These are phyloP conservation scores for Pichia heedii DNA, from an alignment of 805 yeast genomes.

Conservation along the genomic window DNA sequence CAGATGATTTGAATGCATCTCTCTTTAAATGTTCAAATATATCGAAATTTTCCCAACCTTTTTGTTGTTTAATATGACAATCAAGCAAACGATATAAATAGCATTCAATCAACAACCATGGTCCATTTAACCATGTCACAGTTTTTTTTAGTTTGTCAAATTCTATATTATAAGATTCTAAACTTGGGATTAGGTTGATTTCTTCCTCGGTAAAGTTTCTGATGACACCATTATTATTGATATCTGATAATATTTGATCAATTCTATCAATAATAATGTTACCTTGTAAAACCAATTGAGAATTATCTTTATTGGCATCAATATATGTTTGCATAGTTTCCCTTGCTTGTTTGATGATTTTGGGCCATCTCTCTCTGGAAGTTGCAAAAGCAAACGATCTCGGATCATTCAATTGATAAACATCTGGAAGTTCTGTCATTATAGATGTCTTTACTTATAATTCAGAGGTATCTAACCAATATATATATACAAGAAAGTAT, in stretches of 20 bases:
- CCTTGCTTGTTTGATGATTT: conserved; percentile 59
- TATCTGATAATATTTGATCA: conserved; percentile 33
- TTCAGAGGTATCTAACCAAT: too few species aligned
- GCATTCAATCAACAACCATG: conserved; percentile 88
- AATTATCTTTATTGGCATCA: conserved; percentile 1
- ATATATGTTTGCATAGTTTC: conserved; percentile 38
- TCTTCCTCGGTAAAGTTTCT: conserved; percentile 28
- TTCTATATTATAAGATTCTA: conserved; percentile 52
- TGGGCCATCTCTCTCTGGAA: conserved; percentile 79
- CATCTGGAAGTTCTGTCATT: conserved; percentile 29
- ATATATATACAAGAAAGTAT: too few species aligned
- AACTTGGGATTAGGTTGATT: conserved; percentile 29
- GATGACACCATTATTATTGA: conserved; percentile 36
- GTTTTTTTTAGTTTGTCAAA: conserved; percentile 28
- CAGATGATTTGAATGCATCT: conserved; percentile 65
- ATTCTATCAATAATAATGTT: conserved; percentile 34
- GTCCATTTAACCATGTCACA: conserved; percentile 70
- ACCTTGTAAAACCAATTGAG: conserved; percentile 37
- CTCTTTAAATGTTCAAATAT: conserved; percentile 64
- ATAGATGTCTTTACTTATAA: neutral
- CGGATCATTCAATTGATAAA: conserved; percentile 57
- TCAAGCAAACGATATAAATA: conserved; percentile 66
- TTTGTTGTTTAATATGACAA: conserved; percentile 30
- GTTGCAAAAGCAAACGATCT: conserved; percentile 80
- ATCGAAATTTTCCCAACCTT: conserved; percentile 54